Percentiles rank a stretch among this genome's conserved stretches.
Evolutionary conservation across 805 yeast genomes (phyloP).

Genomic region (Saturnispora diversa): DNA sequence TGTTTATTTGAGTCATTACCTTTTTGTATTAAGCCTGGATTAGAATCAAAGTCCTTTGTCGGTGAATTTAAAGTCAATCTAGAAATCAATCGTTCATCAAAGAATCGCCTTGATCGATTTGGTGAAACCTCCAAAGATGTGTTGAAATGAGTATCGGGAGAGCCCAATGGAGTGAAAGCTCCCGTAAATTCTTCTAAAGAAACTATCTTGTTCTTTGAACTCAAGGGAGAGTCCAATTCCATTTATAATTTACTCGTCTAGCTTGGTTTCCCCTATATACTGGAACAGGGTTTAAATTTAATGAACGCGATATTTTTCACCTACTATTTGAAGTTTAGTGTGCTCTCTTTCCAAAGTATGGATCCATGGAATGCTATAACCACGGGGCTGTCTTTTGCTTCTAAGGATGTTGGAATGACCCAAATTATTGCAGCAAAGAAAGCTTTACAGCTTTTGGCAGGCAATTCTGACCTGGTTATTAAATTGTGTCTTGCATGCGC

Average conservation of each 20-base stretch:
- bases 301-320: too few species aligned
- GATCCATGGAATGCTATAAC: constrained; percentile 30
- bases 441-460: constrained; percentile 26
- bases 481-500: constrained; percentile 33
- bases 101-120: neutral
- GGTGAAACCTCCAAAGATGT: neutral
- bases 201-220: too few species aligned
- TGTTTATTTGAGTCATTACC: too few species aligned
- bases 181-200: too few species aligned
- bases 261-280: too few species aligned
- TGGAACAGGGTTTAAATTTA: too few species aligned
- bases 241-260: too few species aligned
- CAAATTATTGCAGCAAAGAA: constrained; percentile 32
- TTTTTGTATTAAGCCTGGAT: too few species aligned
- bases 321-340: neutral
- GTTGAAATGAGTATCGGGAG: neutral
- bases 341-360: constrained; percentile 11
- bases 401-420: constrained; percentile 26
- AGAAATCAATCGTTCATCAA: constrained; percentile 5
- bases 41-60: too few species aligned
- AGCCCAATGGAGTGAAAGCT: neutral
- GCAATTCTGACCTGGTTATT: constrained; percentile 21
- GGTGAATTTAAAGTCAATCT: neutral
- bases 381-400: constrained; percentile 11
- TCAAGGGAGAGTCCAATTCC: too few species aligned